Evolutionary conservation across 1,284 basidiomycete species (phyloP).

Genomic region (Sphaerobolus stellatus): DNA sequence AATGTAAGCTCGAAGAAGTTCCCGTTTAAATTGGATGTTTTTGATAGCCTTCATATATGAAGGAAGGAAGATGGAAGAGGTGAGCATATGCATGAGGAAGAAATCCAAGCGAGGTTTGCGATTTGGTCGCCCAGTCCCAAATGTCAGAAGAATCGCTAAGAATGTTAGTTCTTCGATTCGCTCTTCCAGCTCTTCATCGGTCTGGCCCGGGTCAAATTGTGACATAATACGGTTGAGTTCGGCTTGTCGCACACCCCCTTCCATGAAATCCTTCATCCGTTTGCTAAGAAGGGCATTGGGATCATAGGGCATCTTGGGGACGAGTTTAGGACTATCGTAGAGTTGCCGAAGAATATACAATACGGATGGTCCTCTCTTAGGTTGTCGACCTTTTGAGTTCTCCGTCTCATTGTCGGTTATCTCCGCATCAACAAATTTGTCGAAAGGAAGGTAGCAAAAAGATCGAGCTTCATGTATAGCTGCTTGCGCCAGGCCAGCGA

Average conservation of each 20-base stretch:
- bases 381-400: slow-evolving; percentile 9
- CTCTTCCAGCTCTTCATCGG: slow-evolving; percentile 39
- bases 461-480: slow-evolving; percentile 41
- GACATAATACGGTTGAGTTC: slow-evolving; percentile 44
- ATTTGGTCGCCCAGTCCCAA: slow-evolving; percentile 50
- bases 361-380: slow-evolving; percentile 25
- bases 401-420: not conserved
- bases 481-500: slow-evolving; percentile 57
- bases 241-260: slow-evolving; percentile 49
- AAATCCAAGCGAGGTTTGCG: slow-evolving; percentile 60
- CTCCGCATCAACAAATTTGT: not conserved
- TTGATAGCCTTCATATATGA: slow-evolving; percentile 43
- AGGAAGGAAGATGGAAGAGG: slow-evolving; percentile 59
- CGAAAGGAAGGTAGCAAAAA: not conserved
- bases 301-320: slow-evolving; percentile 55
- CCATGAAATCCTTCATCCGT: slow-evolving; percentile 37
- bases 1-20: slow-evolving; percentile 50
- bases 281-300: slow-evolving; percentile 40
- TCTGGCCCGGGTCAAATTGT: slow-evolving; percentile 32
- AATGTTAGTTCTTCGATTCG: slow-evolving; percentile 57
- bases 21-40: slow-evolving; percentile 39
- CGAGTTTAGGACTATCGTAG: slow-evolving; percentile 52
- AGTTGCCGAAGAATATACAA: slow-evolving; percentile 52
- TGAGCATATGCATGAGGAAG: slow-evolving; percentile 72
- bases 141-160: slow-evolving; percentile 51